Evolutionary conservation across 2,329 filamentous ascomycete genomes (phyloP), one percentile per base, ranked within the genome.

Genomic region (Sporothrix luriei): DNA sequence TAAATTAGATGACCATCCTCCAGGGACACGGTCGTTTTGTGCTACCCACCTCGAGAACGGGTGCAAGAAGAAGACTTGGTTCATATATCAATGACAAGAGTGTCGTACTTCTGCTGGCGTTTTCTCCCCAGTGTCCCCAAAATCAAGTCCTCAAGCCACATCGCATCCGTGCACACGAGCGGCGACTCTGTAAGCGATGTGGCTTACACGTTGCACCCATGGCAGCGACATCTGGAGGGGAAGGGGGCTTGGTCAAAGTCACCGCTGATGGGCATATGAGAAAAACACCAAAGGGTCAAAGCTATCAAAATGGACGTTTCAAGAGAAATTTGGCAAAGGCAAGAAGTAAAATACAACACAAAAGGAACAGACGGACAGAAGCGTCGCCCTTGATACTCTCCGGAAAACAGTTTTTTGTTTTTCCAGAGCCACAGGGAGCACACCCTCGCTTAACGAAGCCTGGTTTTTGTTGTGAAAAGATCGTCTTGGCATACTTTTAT

Each of bases 1-100:
- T 43, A 16, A 16, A 33, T 33, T 33, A 33, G 6, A 5, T 33
- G 33, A 6, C 33, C 33, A 33, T 33, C 33, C 33, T 7, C 6
- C 33, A 33, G 33, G 33, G 33, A 33, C 29, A 6, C 4, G 1
- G 33, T 33, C 62, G 4, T 51, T 3, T 65, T 65, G 62, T 65
- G 2, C 62, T 65, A 51, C 62, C 38, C 62, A 65, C 46, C 46
- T 65, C 46, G 62, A 51, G 46, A 33, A 64, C 59, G 59, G 40
- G 33, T 33, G 9, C 33, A 33, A 33, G 6, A 33, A 7, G 33
- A 5, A 33, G 33, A 33, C 33, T 33, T 1, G 6, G 9, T 33
- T 33, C 6, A 33, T 33, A 33, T 7, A 33, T 7, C 33, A 51
- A 9, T 21, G 48, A 19, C 48, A 51, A n/a, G 48, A 1, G 26